Evolutionary conservation across 768 basidiomycete genomes (phyloP).

Genomic region (Lentinula detonsa): DNA sequence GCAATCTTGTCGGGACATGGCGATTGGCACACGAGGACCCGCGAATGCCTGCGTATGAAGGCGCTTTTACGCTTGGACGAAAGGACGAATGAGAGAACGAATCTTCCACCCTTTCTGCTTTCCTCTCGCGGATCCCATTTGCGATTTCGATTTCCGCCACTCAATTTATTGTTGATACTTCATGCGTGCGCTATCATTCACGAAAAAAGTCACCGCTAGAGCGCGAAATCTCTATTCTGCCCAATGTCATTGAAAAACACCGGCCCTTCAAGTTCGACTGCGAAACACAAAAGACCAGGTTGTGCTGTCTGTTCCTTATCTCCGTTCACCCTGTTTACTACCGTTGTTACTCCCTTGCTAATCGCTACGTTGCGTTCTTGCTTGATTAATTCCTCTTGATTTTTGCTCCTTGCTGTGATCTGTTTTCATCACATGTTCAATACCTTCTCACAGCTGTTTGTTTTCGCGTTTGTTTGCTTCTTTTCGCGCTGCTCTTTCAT

Average conservation of each 20-base stretch:
- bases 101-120: no score
- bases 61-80: conserved; percentile 57
- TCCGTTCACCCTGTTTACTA: no score
- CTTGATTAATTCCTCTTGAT: neutral
- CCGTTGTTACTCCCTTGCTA: neutral
- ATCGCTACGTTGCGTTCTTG: neutral
- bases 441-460: neutral
- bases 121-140: no score
- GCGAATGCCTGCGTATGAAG: conserved; percentile 49
- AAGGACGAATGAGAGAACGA: conserved; percentile 21
- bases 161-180: no score
- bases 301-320: no score
- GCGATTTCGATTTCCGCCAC: no score
- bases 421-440: neutral
- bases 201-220: no score
- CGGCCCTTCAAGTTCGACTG: no score
- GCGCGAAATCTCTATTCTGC: no score
- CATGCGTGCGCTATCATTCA: no score
- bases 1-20: conserved; percentile 73
- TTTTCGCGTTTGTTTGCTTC: neutral
- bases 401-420: neutral
- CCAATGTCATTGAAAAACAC: no score
- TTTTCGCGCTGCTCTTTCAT: neutral
- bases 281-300: no score
- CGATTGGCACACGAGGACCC: conserved; percentile 41